Evolutionary conservation across 306 rosid species (phyloP), one percentile per base, ranked within the genome.

Genomic region (Acmispon strigosus): DNA sequence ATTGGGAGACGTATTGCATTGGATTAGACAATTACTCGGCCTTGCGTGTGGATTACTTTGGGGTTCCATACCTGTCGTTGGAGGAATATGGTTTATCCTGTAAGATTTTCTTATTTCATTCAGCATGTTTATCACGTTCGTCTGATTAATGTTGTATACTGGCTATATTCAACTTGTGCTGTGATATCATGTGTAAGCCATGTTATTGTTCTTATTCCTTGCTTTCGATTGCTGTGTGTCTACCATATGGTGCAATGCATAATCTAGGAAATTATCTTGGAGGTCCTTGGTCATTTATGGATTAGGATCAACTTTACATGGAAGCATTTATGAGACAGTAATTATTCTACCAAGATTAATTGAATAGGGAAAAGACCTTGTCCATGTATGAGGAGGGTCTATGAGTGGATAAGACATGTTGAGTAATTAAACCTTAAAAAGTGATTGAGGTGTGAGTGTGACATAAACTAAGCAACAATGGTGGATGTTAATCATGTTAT

Each of bases 1-100:
- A 85, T 67, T 95, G 78, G 97, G 99, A 56, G 99, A 95, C 62
- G 95, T 95, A 13, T 86, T 95, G 86, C 99, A 95, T 78, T 91
- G 99, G 99, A 87, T 95, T 77, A 90, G 99, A 82, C 99, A 95
- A 79, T 84, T 37, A 5, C 77, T 91, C 22, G 97, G 90, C 72
- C 85, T 95, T 52, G 56, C 54, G 10, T 88, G 88, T 51, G 99
- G 99, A 58, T 69, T 95, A 29, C 76, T 91, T 29, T 95, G 96
- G 97, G 99, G 99, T 52, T 60, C 96, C 17, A 78, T 95, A 39
- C 99, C 99, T 34, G 78, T 95, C 77, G 96, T 91, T 37, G 99
- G 99, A 27, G 99, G 97, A 77, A 56, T 91, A 61, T 95, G 99
- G 99, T 87, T 94, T 77, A 20, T 94, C 78, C 66, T 86, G 99